Conservation (phyloP, 345 rosid genomes). For the Gossypium bickii region DNA sequence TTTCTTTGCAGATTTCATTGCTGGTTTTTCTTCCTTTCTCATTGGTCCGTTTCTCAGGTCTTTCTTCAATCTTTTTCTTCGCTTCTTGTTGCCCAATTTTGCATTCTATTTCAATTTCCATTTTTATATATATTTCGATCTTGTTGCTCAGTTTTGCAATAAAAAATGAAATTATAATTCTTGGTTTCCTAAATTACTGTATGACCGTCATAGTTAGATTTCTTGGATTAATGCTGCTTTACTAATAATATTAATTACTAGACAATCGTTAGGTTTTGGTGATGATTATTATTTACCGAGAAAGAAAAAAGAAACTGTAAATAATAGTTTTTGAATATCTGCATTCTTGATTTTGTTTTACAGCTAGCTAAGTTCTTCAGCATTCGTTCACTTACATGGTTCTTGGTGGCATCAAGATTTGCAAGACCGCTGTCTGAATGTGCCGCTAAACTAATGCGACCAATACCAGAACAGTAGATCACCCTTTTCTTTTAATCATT, state of each 20-base stretch:
- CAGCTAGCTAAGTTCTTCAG: neutral
- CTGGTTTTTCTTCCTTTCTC: neutral
- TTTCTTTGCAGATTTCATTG: neutral
- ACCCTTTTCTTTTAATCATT: neutral
- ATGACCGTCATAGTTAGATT: neutral
- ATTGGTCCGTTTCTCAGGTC: neutral
- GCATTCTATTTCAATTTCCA: neutral
- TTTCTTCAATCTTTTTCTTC: neutral
- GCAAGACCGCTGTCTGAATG: neutral
- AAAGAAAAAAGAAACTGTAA: neutral
- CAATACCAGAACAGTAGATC: neutral
- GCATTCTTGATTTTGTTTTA: neutral
- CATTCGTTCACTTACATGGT: neutral
- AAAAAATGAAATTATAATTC: neutral
- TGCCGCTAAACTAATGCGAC: neutral
- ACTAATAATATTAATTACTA: neutral
- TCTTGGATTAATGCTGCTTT: neutral
- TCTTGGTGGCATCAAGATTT: neutral
- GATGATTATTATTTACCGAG: neutral
- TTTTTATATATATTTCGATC: neutral
- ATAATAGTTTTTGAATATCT: neutral
- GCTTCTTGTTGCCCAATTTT: neutral
- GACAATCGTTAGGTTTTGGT: neutral
- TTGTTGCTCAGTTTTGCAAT: neutral
- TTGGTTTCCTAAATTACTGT: neutral